phyloP scores from a whole-genome alignment of 768 basidiomycete species.

The Panus rudis region DNA sequence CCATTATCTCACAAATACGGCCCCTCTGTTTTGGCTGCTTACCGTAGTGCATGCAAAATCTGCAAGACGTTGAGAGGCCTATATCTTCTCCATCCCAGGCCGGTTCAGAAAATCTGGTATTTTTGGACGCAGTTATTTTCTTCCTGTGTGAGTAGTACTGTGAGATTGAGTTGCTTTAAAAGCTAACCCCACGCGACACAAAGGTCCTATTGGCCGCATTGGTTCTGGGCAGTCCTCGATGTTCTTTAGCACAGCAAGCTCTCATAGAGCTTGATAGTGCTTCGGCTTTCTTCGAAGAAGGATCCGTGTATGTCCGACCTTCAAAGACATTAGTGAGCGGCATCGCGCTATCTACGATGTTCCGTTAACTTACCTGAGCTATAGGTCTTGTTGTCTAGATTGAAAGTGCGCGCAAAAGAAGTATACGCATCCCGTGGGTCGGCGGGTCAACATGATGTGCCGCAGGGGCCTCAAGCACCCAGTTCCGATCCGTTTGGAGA shows the following conservation, averaged over 20 bases:
- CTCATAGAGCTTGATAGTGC: background rate
- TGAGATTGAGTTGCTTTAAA: background rate
- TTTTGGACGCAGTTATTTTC: conserved; percentile 5
- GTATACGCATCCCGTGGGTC: no score
- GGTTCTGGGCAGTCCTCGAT: background rate
- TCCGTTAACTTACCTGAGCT: no score
- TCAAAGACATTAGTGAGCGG: conserved; percentile 1
- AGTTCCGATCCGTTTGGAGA: no score
- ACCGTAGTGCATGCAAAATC: conserved; percentile 1
- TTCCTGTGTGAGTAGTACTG: background rate
- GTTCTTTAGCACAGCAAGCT: background rate
- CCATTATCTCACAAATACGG: conserved; percentile 3
- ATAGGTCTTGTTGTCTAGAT: no score
- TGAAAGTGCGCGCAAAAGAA: no score
- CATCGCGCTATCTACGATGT: no score
- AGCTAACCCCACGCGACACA: background rate
- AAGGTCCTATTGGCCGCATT: conserved; percentile 2
- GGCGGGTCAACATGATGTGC: no score
- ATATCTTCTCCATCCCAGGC: conserved; percentile 1
- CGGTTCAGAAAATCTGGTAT: background rate
- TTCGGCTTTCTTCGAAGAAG: background rate
- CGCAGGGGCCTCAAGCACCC: no score
- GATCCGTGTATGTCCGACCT: background rate
- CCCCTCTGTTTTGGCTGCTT: conserved; percentile 2
- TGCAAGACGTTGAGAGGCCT: background rate